These are phyloP conservation scores for Curvularia sp. DNA, from an alignment of 2,329 filamentous ascomycete genomes.

Conservation along the genomic window DNA sequence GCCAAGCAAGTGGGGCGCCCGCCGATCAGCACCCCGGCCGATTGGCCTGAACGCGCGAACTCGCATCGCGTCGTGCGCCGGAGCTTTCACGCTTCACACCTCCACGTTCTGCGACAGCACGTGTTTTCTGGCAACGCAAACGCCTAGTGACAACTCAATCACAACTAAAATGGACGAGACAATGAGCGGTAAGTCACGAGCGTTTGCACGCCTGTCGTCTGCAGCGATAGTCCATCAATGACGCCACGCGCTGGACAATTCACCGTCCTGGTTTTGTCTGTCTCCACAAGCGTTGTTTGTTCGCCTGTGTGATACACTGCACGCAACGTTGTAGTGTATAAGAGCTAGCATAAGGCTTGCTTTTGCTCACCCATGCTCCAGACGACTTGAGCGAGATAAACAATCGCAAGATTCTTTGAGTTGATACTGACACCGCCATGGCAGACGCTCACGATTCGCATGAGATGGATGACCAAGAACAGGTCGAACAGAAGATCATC, in stretches of 20 bases:
- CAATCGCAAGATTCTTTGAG: no score
- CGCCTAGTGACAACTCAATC: neutral
- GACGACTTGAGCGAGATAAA: neutral
- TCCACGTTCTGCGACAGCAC: constrained; percentile 1
- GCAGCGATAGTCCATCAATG: constrained; percentile 1
- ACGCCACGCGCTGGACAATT: constrained; percentile 1
- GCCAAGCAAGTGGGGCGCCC: constrained; percentile 26
- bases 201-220: neutral
- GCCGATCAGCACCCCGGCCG: constrained; percentile 10
- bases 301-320: neutral
- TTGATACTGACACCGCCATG: constrained; percentile 12
- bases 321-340: neutral
- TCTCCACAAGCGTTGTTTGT: neutral
- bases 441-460: constrained; percentile 52
- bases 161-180: constrained; percentile 44
- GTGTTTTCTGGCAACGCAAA: neutral
- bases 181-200: constrained; percentile 45
- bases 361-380: neutral
- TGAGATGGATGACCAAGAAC: constrained; percentile 72
- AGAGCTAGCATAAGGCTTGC: constrained; percentile 1
- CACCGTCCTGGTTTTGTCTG: neutral
- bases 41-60: constrained; percentile 28
- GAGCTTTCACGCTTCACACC: constrained; percentile 10
- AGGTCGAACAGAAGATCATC: constrained; percentile 83
- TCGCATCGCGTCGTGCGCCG: constrained; percentile 24